Evolutionary conservation across 2,329 filamentous ascomycete species (phyloP).

Genomic region (Penicillium sclerotiorum): DNA sequence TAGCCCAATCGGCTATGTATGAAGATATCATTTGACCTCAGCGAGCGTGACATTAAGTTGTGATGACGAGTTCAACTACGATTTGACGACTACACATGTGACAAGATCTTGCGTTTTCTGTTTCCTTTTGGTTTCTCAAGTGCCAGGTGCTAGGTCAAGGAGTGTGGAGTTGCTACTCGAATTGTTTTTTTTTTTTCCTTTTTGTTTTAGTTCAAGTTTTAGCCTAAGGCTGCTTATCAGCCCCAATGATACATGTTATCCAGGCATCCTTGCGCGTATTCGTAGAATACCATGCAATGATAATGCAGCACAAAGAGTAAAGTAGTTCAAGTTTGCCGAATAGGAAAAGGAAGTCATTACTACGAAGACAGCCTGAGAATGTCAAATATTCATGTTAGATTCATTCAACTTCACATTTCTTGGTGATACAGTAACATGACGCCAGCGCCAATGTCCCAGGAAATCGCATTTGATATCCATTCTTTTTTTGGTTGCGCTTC

Average conservation of each 20-base stretch:
- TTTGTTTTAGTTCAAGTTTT: not conserved
- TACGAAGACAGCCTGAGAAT: no score
- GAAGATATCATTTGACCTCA: constrained; percentile 11
- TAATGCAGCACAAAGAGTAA: not conserved
- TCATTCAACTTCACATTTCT: not conserved
- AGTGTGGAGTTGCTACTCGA: constrained; percentile 4
- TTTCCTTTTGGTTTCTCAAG: not conserved
- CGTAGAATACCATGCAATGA: not conserved
- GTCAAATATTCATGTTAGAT: not conserved
- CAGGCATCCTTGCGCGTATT: not conserved
- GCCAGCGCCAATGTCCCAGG: constrained; percentile 4
- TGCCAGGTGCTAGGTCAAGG: not conserved
- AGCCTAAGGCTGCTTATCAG: not conserved
- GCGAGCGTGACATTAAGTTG: constrained; percentile 11
- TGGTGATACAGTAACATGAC: constrained; percentile 4
- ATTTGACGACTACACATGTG: constrained; percentile 22
- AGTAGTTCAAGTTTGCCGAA: no score
- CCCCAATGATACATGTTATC: not conserved
- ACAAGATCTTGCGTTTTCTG: constrained; percentile 1
- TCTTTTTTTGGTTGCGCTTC: not conserved
- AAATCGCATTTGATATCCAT: not conserved
- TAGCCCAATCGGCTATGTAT: no score
- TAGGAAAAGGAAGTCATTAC: no score
- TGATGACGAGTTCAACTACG: constrained; percentile 11
- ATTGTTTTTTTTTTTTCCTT: not conserved